These are phyloP conservation scores for Martiniozyma abietophila DNA, from an alignment of 805 yeast species.

Conservation along the genomic window DNA sequence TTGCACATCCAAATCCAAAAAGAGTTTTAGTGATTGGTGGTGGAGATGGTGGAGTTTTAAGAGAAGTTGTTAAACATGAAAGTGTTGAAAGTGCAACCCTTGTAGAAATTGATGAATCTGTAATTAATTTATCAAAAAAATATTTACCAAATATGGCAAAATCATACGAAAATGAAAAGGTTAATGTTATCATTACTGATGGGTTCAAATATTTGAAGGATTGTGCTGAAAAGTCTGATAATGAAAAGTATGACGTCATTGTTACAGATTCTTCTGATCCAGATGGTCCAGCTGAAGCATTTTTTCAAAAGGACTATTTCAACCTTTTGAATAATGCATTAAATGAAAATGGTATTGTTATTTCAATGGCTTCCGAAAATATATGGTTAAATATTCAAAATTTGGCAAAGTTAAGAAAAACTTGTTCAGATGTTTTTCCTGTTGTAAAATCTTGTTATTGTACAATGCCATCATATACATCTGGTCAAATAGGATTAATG, in stretches of 20 bases:
- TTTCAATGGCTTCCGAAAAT: slow-evolving; percentile 77
- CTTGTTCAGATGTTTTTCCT: slow-evolving; percentile 47
- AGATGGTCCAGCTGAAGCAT: slow-evolving; percentile 86
- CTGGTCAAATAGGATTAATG: slow-evolving; percentile 78
- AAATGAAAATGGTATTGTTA: slow-evolving; percentile 47
- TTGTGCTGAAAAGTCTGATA: too few relatives aligned
- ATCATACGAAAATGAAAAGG: slow-evolving; percentile 54
- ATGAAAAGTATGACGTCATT: slow-evolving; percentile 63
- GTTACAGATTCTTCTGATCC: slow-evolving; percentile 93
- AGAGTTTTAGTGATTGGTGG: slow-evolving; percentile 94
- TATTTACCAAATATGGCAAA: slow-evolving; percentile 72
- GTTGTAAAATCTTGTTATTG: slow-evolving; percentile 63
- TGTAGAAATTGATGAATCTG: slow-evolving; percentile 87
- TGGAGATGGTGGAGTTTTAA: slow-evolving; percentile 97
- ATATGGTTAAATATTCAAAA: slow-evolving; percentile 62
- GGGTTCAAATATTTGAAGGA: slow-evolving; percentile 69
- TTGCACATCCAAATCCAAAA: slow-evolving; percentile 74
- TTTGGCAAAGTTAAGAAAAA: slow-evolving; percentile 36
- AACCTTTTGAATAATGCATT: slow-evolving; percentile 56
- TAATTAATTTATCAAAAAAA: slow-evolving; percentile 59
- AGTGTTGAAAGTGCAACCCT: slow-evolving; percentile 80
- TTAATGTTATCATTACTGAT: slow-evolving; percentile 61
- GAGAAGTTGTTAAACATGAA: slow-evolving; percentile 88
- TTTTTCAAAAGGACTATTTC: slow-evolving; percentile 73
- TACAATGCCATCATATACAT: slow-evolving; percentile 80